Evolutionary conservation across 1,284 basidiomycete species (phyloP), one percentile per base, ranked within the genome.

Genomic region (Rugosomyces carneus): DNA sequence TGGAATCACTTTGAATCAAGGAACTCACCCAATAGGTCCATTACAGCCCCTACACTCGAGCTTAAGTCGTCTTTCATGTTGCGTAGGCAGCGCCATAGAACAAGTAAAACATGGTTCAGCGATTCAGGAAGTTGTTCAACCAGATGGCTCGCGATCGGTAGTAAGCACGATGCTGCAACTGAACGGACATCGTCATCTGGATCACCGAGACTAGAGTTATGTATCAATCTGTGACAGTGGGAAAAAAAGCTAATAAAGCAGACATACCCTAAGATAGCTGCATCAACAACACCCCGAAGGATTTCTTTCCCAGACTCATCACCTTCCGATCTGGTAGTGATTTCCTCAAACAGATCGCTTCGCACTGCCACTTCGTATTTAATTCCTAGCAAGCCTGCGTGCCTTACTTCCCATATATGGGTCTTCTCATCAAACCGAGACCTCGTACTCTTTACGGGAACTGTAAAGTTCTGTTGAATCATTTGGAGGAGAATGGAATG

Each of bases 291-390:
- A 37, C 83, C 89, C 36, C 75, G 71, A 26, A 94, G 65, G 9
- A 87, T 73, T 13, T 74, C 70, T 52, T 67, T 72, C 13, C 78
- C 80, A 0, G 57, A 56, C 46, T 63, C 57, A 34, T 59, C 61
- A 19, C 65, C 63, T 56, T 72, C 67, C 31, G 55, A 48, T 49
- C 69, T 66, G 20, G 65, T 52, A 40, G 50, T 36, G 40, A 60
- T 56, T 13, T 59, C 55, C 42, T 81, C 77, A 50, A 98, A 82
- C 24, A 96, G 66, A 61, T 96, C 93, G 44, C 75, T 79, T 55
- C 93, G 73, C 19, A 98, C 93, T 9, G 94, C 93, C 23, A 99
- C 93, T 64, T 98, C 91, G 63, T 99, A 99, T 68, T 96, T 97
- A 64, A 99, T 82, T 0, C 96, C 96, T 2, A 99, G 76, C 44